These are phyloP conservation scores for Citrus mangshanensis DNA, from an alignment of 345 rosid species.

Conservation along the genomic window DNA sequence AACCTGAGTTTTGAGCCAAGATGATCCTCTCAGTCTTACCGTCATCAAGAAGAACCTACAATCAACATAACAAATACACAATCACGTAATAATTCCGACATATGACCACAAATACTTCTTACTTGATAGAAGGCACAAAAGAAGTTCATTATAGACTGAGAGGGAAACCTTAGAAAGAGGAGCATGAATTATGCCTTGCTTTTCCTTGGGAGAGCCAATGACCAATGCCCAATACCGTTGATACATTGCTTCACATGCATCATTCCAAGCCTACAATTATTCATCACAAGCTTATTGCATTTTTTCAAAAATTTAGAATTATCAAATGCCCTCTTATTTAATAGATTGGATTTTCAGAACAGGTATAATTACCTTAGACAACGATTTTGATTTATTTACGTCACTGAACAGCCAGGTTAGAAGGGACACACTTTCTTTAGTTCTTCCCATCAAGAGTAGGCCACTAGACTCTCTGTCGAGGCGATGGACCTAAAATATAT, in stretches of 20 bases:
- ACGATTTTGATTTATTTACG: conserved; percentile 41
- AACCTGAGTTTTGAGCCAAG: conserved; percentile 57
- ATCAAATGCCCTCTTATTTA: neutral
- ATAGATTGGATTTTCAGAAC: neutral
- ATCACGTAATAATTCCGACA: neutral
- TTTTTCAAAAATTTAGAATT: conserved; percentile 1
- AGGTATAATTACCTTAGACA: conserved; percentile 48
- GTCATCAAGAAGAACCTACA: conserved; percentile 79
- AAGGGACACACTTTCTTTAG: conserved; percentile 60
- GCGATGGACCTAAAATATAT: conserved; percentile 72
- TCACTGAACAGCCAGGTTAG: conserved; percentile 75
- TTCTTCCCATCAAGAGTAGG: conserved; percentile 75
- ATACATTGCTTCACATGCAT: conserved; percentile 66
- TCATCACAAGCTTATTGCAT: neutral
- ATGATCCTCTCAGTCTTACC: conserved; percentile 89
- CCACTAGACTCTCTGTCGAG: conserved; percentile 94
- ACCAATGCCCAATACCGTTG: conserved; percentile 89
- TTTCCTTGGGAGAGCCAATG: conserved; percentile 81
- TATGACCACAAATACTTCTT: neutral
- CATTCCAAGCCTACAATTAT: conserved; percentile 65
- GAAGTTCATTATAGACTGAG: neutral
- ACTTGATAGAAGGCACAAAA: too few relatives aligned
- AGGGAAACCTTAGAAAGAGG: conserved; percentile 74
- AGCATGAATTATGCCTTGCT: conserved; percentile 71
- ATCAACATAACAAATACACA: neutral